Conservation (phyloP, 331 rosid species). For the Quercus lobata region DNA sequence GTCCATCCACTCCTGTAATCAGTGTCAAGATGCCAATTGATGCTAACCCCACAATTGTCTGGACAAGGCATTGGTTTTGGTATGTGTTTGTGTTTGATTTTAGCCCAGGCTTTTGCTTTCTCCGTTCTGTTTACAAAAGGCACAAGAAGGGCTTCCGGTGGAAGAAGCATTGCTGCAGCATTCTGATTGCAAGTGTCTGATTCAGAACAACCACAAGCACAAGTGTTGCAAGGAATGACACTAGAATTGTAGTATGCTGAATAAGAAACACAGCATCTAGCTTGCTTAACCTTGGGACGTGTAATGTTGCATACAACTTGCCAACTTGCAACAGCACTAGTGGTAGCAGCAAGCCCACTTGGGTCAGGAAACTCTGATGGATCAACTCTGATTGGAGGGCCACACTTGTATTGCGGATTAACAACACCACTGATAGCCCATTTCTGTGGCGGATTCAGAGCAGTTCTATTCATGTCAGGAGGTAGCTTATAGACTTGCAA, state of each 20-base stretch:
- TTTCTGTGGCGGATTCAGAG: conserved; percentile 60
- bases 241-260: conserved; percentile 75
- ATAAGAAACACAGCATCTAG: conserved; percentile 78
- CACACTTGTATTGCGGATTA: conserved; percentile 66
- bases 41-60: conserved; percentile 78
- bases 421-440: conserved; percentile 64
- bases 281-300: conserved; percentile 40
- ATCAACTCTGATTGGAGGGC: conserved; percentile 54
- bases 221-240: conserved; percentile 78
- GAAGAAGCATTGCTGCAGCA: conserved; percentile 45
- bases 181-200: conserved; percentile 35
- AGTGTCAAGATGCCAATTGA: conserved; percentile 81
- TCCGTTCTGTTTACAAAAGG: conserved; percentile 59
- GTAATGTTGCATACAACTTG: conserved; percentile 81
- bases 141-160: conserved; percentile 68
- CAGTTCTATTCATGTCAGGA: conserved; percentile 65
- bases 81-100: conserved; percentile 28
- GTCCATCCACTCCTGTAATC: conserved; percentile 75
- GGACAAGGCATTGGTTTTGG: conserved; percentile 69
- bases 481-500: conserved; percentile 70
- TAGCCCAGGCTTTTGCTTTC: conserved; percentile 83
- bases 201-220: conserved; percentile 63
- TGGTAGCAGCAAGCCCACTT: conserved; percentile 44
- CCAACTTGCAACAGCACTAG: conserved; percentile 68
- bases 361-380: conserved; percentile 74